A percentile compares a stretch with the other conserved stretches of the same genome.
phyloP scores from a whole-genome alignment of 768 basidiomycete genomes.

The Suillus spraguei region DNA sequence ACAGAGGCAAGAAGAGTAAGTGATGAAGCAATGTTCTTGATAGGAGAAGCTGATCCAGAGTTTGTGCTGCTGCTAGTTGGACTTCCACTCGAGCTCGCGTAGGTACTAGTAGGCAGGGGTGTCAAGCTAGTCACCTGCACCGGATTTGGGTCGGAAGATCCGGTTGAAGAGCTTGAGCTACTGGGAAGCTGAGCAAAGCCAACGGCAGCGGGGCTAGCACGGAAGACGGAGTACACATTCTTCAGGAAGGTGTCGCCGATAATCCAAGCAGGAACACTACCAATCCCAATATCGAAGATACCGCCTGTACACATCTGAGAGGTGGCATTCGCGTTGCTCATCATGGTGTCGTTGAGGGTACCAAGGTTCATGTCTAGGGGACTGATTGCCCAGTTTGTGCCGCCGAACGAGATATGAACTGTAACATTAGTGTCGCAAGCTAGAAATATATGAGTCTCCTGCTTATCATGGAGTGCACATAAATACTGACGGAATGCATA shows the following conservation, averaged over 20 bases:
- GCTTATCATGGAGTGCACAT: background rate
- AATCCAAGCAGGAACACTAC: constrained; percentile 55
- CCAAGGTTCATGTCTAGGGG: constrained; percentile 82
- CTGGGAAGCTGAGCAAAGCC: constrained; percentile 32
- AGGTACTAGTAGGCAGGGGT: constrained; percentile 9
- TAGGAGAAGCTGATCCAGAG: constrained; percentile 9
- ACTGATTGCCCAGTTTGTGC: constrained; percentile 75
- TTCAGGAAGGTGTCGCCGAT: constrained; percentile 74
- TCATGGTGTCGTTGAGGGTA: constrained; percentile 28
- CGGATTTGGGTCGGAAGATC: background rate
- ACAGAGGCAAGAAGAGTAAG: constrained; percentile 13
- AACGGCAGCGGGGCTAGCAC: constrained; percentile 29
- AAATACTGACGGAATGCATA: constrained; percentile 70
- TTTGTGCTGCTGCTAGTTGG: background rate
- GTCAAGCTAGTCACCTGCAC: background rate
- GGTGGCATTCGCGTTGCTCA: constrained; percentile 27
- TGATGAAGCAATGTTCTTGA: constrained; percentile 15
- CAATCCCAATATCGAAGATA: constrained; percentile 71
- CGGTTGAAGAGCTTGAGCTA: constrained; percentile 10
- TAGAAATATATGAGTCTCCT: constrained; percentile 30
- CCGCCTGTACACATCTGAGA: constrained; percentile 55
- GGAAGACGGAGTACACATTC: constrained; percentile 36
- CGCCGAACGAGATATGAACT: constrained; percentile 75
- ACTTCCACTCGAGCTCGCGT: constrained; percentile 7
- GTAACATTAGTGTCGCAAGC: constrained; percentile 68